These are phyloP conservation scores for Ramalina intermedia DNA, from an alignment of 495 filamentous ascomycete species.

Conservation along the genomic window DNA sequence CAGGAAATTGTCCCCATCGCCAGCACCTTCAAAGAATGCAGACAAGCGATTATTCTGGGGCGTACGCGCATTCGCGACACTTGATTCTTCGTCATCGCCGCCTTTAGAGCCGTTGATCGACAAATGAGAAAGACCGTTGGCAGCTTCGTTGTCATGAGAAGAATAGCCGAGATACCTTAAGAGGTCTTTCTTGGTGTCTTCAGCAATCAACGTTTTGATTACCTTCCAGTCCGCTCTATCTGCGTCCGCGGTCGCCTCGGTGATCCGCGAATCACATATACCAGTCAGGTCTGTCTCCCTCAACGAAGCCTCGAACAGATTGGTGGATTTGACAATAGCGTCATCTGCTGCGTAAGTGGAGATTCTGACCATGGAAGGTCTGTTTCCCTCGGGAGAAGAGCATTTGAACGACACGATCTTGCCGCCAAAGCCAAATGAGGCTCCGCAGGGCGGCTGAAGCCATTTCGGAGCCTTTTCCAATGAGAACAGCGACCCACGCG, in stretches of 20 bases:
- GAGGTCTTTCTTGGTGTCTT: constrained; percentile 65
- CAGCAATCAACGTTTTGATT: constrained; percentile 72
- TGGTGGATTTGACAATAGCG: constrained; percentile 65
- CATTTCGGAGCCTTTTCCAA: constrained; percentile 78
- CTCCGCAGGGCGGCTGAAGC: constrained; percentile 73
- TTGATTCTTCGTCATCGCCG: constrained; percentile 26
- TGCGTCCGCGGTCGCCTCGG: constrained; percentile 61
- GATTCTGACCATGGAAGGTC: constrained; percentile 59
- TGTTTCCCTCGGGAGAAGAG: constrained; percentile 27
- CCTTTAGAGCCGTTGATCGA: constrained; percentile 35
- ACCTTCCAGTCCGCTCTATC: constrained; percentile 95
- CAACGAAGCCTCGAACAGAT: constrained; percentile 74
- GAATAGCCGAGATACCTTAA: constrained; percentile 79
- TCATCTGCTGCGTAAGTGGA: constrained; percentile 80
- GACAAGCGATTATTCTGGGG: constrained; percentile 52
- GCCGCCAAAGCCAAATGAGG: constrained; percentile 91
- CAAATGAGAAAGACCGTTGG: constrained; percentile 33
- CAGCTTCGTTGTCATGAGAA: constrained; percentile 37
- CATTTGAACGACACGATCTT: constrained; percentile 71
- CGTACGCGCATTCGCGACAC: constrained; percentile 19
- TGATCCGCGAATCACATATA: constrained; percentile 70
- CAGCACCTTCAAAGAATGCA: constrained; percentile 67
- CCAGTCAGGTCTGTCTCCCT: constrained; percentile 58
- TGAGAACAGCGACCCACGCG: constrained; percentile 77
- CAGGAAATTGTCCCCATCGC: constrained; percentile 68